Evolutionary conservation across 441 rosid genomes (phyloP).

Genomic region (Sinapis alba): DNA sequence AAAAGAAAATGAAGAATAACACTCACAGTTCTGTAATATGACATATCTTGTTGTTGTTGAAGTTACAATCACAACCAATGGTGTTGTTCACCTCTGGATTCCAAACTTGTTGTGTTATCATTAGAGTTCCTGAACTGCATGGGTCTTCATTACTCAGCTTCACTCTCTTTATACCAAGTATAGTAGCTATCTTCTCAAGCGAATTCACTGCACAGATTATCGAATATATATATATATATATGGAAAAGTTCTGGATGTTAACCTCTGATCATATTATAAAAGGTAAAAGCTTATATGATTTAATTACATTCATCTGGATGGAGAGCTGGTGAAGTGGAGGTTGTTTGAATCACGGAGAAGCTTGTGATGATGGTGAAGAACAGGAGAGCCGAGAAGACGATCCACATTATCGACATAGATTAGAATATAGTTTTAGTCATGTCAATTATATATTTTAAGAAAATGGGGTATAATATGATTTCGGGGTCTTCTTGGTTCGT

Average conservation of each 20-base stretch:
- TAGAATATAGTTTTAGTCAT: not conserved
- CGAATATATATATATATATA: not conserved
- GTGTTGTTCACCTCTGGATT: not conserved
- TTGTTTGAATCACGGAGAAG: slow-evolving; percentile 6
- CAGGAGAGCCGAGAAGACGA: not conserved
- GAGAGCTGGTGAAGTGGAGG: slow-evolving; percentile 1
- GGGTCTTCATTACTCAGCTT: slow-evolving; percentile 20
- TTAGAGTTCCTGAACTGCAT: slow-evolving; percentile 1
- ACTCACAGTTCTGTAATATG: slow-evolving; percentile 33
- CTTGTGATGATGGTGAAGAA: slow-evolving; percentile 12
- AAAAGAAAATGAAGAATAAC: not conserved
- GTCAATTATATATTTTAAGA: not conserved
- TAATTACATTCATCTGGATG: slow-evolving; percentile 31
- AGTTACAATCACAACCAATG: slow-evolving; percentile 13
- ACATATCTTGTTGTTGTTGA: slow-evolving; percentile 9
- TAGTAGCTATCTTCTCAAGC: slow-evolving; percentile 29
- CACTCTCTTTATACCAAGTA: slow-evolving; percentile 24
- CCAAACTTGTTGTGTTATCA: not conserved
- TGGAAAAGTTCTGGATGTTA: not conserved
- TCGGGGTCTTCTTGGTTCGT: not conserved
- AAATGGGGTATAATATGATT: too few species aligned
- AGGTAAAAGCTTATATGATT: not conserved
- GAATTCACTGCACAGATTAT: slow-evolving; percentile 13
- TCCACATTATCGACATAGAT: not conserved
- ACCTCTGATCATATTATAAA: not conserved